Evolutionary conservation across 495 filamentous ascomycete species (phyloP), one percentile per base, ranked within the genome.

Genomic region (Delitschia confertaspora): DNA sequence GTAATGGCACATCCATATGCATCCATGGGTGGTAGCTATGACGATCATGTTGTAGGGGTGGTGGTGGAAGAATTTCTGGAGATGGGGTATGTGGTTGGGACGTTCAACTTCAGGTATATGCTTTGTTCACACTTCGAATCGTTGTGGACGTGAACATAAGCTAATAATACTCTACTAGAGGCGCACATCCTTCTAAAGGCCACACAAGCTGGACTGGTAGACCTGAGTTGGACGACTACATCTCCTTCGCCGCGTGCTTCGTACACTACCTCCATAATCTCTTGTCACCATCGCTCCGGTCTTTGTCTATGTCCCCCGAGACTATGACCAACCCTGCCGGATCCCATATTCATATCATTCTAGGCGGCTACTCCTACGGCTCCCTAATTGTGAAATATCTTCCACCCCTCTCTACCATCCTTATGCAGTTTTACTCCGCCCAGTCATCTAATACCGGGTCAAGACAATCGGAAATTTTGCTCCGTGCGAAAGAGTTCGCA

Each of bases 1-100:
- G 72, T 95, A 16, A 60, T 98, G 18, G 89, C 88, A 0, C 91
- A 96, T 61, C 88, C 91, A 0, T 98, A 95, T 48, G 85, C 87
- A 14, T 75, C 83, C 0, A 66, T 96, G 4, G 91, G 91, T 8
- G 91, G 91, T 4, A 80, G 69, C 65, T 89, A 78, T 60, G 83
- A 95, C 58, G 87, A 96, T 51, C 71, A 72, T 0, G 70, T 93
- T 16, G 84, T 98, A 10, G 64, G 73, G 22, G 65, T 75, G 17
- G 59, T 83, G 9, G 74, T 73, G 1, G 60, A 60, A 2, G 78
- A 80, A 41, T 67, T 95, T 18, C 60, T 93, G 5, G 61, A 69
- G 3, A 56, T 67, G 18, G 86, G 83, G 13, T 89, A 73, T 55
- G 61, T 93, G 2, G 85, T 95, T 13, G 82, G 71, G 4, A 93